These are phyloP conservation scores for Aspergillus sp. DNA, from an alignment of 2,329 filamentous ascomycete genomes.

Conservation along the genomic window DNA sequence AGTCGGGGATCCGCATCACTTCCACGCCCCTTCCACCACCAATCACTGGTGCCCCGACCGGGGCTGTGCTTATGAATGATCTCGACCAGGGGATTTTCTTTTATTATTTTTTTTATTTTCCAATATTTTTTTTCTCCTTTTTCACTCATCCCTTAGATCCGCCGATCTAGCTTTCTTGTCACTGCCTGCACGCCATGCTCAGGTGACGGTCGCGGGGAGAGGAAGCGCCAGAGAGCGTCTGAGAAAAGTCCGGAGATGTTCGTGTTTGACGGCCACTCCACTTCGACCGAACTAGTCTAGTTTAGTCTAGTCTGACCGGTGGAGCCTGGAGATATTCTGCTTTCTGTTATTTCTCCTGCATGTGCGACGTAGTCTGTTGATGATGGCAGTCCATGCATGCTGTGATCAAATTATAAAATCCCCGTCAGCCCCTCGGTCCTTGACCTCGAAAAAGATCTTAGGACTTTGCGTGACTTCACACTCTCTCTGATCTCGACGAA, in stretches of 20 bases:
- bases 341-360: constrained; percentile 2
- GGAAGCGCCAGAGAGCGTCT: not conserved
- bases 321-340: too few species aligned
- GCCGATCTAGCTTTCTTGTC: not conserved
- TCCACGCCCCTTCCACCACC: constrained; percentile 12
- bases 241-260: not conserved
- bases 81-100: too few species aligned
- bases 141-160: not conserved
- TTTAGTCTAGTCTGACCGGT: not conserved
- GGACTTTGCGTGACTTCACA: too few species aligned
- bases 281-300: not conserved
- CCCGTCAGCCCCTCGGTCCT: not conserved
- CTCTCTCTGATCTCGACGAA: not conserved
- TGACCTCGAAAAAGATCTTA: too few species aligned
- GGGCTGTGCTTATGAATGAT: constrained; percentile 13
- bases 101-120: too few species aligned
- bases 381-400: too few species aligned
- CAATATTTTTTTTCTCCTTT: too few species aligned
- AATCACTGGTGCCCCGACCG: constrained; percentile 11
- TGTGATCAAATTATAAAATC: not conserved
- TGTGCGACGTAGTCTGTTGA: not conserved
- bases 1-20: constrained; percentile 16
- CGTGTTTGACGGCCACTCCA: not conserved
- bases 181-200: too few species aligned
- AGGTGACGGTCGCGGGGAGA: too few species aligned